phyloP scores from a whole-genome alignment of 352 stramenopile species.

The Pythium pyrilobum region DNA sequence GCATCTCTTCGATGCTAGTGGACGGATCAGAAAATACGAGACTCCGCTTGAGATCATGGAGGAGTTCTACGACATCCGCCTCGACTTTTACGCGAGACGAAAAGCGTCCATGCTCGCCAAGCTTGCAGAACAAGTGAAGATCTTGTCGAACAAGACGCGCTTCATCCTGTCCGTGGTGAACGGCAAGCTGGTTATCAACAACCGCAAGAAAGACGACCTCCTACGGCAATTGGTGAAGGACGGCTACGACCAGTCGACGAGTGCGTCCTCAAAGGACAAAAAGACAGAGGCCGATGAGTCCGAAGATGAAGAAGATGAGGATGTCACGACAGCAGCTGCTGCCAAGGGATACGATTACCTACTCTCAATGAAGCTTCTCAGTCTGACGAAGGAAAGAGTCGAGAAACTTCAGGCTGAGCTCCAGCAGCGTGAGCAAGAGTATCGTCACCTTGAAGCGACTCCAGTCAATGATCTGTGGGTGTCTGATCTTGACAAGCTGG shows the following conservation, averaged over 20 bases:
- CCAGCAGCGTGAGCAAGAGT: constrained; percentile 78
- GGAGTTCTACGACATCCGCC: constrained; percentile 90
- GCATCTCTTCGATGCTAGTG: constrained; percentile 92
- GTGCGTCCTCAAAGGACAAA: constrained; percentile 40
- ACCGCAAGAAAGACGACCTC: constrained; percentile 92
- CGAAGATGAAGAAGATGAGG: constrained; percentile 52
- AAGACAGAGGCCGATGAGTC: constrained; percentile 31
- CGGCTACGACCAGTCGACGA: constrained; percentile 77
- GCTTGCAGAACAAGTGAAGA: constrained; percentile 86
- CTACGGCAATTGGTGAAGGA: constrained; percentile 81
- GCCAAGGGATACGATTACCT: constrained; percentile 92
- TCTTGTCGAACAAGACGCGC: constrained; percentile 93
- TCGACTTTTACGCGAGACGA: constrained; percentile 92
- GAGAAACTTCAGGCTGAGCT: constrained; percentile 88
- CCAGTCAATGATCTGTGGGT: constrained; percentile 91
- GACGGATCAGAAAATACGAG: constrained; percentile 93
- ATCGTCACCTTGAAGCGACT: constrained; percentile 72
- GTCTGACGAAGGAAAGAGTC: constrained; percentile 92
- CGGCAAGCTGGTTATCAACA: constrained; percentile 91
- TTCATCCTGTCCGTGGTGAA: constrained; percentile 95
- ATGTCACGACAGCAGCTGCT: constrained; percentile 21
- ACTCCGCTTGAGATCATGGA: constrained; percentile 91
- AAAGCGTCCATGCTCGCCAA: constrained; percentile 87
- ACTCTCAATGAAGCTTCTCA: constrained; percentile 93
- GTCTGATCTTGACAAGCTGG: constrained; percentile 89